Percentiles rank a stretch among this genome's conserved stretches.
phyloP scores from a whole-genome alignment of 2,329 filamentous ascomycete genomes.

The Scytalidium sp. region DNA sequence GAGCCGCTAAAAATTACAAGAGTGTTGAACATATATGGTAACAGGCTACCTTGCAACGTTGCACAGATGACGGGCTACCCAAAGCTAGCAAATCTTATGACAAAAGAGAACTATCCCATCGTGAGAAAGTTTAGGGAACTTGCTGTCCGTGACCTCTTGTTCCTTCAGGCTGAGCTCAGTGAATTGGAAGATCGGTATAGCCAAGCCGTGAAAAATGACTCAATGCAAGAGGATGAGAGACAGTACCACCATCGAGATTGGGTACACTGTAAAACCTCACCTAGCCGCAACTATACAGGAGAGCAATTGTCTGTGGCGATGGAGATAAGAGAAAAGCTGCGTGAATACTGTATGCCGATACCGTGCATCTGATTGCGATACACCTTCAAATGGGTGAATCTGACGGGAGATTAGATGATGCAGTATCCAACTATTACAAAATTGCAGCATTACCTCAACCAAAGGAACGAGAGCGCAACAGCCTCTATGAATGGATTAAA shows the following conservation, averaged over 20 bases:
- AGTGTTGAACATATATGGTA: too few relatives aligned
- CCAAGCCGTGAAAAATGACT: not conserved
- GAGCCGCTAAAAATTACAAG: too few relatives aligned
- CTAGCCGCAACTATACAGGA: not conserved
- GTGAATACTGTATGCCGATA: constrained; percentile 11
- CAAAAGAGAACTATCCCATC: constrained; percentile 7
- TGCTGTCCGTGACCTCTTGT: constrained; percentile 9
- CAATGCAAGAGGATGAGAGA: constrained; percentile 1
- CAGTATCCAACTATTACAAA: not conserved
- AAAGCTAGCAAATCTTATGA: not conserved
- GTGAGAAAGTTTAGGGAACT: constrained; percentile 6
- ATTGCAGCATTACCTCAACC: not conserved
- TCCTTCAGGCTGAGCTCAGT: constrained; percentile 9
- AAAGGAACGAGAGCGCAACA: not conserved
- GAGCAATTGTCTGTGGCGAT: constrained; percentile 9
- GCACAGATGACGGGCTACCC: not conserved
- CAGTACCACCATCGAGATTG: constrained; percentile 9
- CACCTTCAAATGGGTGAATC: not conserved
- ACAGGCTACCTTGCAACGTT: too few relatives aligned
- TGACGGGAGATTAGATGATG: too few relatives aligned
- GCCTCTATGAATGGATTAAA: not conserved
- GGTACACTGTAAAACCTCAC: constrained; percentile 7
- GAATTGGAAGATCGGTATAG: constrained; percentile 4
- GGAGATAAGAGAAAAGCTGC: constrained; percentile 9
- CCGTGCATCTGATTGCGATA: not conserved